Evolutionary conservation across 208 protist species (phyloP), one percentile per base, ranked within the genome.

Genomic region (Crithidia thermophila): DNA sequence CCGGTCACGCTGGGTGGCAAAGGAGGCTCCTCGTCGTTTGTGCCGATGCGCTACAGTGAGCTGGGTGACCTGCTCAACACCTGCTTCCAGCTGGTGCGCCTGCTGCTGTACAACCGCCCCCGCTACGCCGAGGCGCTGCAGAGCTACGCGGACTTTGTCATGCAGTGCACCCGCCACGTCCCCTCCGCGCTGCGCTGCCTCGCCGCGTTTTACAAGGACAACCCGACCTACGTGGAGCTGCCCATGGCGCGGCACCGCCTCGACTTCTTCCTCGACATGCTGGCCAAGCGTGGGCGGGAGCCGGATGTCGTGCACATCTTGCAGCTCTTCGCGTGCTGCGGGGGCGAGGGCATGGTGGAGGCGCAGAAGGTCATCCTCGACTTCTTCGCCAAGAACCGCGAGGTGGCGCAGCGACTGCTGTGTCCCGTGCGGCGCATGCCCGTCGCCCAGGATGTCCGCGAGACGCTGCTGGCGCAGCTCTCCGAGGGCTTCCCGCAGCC

Each of bases 271-370:
- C 52, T 86, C 13, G 36, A 56, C 0, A 65, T 81, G 39, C 67
- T 86, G 31, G 62, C 59, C 13, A 39, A 68, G 47, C 58, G 62
- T 20, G 55, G 57, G 0, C 65, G 71, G 3, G 66, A 79, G 27
- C 56, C 76, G 8, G 63, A 68, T 13, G 57, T 82, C 7, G 33
- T 86, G 31, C 39, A 56, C 50, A 57, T 86, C 23, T 36, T 82
- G 10, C 72, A 62, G 21, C 73, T 77, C 36, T 80, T 86, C 30
- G 72, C 69, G 3, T 63, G 56, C 31, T 86, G 76, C 33, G 61
- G 70, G 5, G 70, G 72, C 21, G 81, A 86, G 30, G 75, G 72
- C 43, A 77, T 86, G 71, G 59, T 77, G 21, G 80, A 86, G 46
- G 75, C 75, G 31, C 80, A 86, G 65, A 28, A 40, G 20, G 42